Percentiles rank a stretch among this genome's conserved stretches.
Conservation (phyloP, 192 early-diverging fungal genomes). For the Globomyces pollinis-pini region DNA sequence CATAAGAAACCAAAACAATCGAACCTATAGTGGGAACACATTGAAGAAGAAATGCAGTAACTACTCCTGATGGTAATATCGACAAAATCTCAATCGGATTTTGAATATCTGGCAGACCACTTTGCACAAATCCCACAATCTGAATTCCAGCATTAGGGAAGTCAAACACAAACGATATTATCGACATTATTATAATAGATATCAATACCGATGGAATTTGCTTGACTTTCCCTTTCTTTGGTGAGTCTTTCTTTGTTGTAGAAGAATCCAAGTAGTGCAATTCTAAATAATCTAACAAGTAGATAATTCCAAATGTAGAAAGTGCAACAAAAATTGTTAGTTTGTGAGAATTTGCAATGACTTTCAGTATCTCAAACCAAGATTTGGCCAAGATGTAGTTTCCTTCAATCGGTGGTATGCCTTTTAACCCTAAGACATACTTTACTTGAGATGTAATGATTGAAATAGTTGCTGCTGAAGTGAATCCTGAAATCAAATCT, state of each 20-base stretch:
- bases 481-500: background rate
- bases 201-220: conserved; percentile 5
- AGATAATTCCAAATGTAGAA: background rate
- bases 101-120: background rate
- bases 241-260: background rate
- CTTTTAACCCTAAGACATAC: background rate
- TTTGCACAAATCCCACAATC: background rate
- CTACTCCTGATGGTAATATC: too few relatives aligned
- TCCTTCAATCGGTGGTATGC: background rate
- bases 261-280: background rate
- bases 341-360: background rate
- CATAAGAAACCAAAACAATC: background rate
- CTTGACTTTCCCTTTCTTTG: background rate
- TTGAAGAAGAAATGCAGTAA: too few relatives aligned
- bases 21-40: too few relatives aligned
- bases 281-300: background rate
- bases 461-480: background rate
- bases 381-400: background rate
- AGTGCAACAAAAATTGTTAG: background rate
- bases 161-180: background rate
- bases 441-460: conserved; percentile 5
- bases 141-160: background rate
- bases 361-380: background rate
- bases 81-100: background rate
- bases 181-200: background rate